Conservation (phyloP, 2,329 filamentous ascomycete genomes). For the Calonectria ilicicola region DNA sequence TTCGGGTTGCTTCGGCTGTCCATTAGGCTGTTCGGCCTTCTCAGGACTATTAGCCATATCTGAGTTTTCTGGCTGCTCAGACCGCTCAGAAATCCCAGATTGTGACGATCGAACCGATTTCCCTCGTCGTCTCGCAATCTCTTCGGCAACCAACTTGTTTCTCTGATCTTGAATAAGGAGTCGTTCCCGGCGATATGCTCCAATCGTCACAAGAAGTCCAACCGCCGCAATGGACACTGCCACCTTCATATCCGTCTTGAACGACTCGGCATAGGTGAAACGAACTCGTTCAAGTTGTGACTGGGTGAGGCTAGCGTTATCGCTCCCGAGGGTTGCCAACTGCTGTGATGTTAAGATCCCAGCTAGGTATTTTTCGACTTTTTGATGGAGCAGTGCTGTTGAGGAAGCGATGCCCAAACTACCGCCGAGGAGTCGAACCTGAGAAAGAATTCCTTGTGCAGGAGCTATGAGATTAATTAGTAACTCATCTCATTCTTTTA, state of each 20-base stretch:
- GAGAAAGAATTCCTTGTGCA: conserved; percentile 65
- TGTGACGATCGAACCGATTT: not conserved
- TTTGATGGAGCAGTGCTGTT: conserved; percentile 57
- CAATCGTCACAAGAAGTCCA: conserved; percentile 54
- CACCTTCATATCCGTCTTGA: conserved; percentile 60
- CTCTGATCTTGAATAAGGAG: conserved; percentile 34
- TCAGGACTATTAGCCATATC: not conserved
- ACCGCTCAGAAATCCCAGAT: not conserved
- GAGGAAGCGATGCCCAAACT: conserved; percentile 67
- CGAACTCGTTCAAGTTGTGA: conserved; percentile 49
- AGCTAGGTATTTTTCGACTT: conserved; percentile 43
- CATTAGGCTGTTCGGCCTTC: not conserved
- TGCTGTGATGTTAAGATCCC: conserved; percentile 45
- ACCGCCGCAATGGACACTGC: conserved; percentile 55
- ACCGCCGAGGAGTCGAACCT: conserved; percentile 64
- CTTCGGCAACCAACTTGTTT: conserved; percentile 29
- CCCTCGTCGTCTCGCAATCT: conserved; percentile 28
- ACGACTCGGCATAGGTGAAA: conserved; percentile 57
- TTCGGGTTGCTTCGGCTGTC: not conserved
- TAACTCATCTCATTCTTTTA: not conserved
- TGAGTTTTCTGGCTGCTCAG: not conserved
- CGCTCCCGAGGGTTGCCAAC: conserved; percentile 41
- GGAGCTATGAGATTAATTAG: conserved; percentile 52
- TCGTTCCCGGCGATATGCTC: conserved; percentile 50
- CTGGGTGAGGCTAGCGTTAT: conserved; percentile 37